phyloP scores from a whole-genome alignment of 108 stramenopile genomes.

The Cyclotella cryptica region DNA sequence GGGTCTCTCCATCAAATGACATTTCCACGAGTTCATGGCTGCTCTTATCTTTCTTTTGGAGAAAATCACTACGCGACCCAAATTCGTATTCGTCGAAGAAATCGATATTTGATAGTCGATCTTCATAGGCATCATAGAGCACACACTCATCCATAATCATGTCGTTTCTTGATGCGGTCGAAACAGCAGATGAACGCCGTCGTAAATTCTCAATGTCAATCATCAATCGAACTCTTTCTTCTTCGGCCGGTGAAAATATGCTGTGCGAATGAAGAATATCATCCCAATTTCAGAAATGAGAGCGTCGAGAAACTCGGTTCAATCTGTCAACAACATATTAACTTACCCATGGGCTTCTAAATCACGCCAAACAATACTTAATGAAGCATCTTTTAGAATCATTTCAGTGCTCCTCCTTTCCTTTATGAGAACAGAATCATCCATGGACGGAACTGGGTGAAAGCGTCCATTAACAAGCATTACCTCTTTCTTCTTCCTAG shows the following conservation, averaged over 20 bases:
- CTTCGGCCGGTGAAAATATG: slow-evolving; percentile 68
- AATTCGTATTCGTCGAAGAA: slow-evolving; percentile 15
- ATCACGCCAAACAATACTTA: slow-evolving; percentile 80
- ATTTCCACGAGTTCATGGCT: slow-evolving; percentile 81
- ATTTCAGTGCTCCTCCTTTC: slow-evolving; percentile 43
- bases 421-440: slow-evolving; percentile 23
- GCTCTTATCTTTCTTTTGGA: slow-evolving; percentile 48
- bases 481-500: slow-evolving; percentile 13
- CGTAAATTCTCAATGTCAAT: slow-evolving; percentile 35
- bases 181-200: not conserved
- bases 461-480: not conserved
- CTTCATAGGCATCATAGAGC: slow-evolving; percentile 66
- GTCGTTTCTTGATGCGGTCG: not conserved
- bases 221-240: slow-evolving; percentile 47
- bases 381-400: slow-evolving; percentile 39
- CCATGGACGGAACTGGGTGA: slow-evolving; percentile 6
- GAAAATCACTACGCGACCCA: not conserved
- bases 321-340: too few relatives aligned
- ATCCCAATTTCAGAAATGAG: not conserved
- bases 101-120: slow-evolving; percentile 22
- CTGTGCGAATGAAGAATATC: not conserved
- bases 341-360: slow-evolving; percentile 66
- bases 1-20: slow-evolving; percentile 62
- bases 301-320: not conserved
- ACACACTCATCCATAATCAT: slow-evolving; percentile 80